Base-by-base conservation (phyloP, 1,284 basidiomycete species). In the Rhodofomes roseus region DNA sequence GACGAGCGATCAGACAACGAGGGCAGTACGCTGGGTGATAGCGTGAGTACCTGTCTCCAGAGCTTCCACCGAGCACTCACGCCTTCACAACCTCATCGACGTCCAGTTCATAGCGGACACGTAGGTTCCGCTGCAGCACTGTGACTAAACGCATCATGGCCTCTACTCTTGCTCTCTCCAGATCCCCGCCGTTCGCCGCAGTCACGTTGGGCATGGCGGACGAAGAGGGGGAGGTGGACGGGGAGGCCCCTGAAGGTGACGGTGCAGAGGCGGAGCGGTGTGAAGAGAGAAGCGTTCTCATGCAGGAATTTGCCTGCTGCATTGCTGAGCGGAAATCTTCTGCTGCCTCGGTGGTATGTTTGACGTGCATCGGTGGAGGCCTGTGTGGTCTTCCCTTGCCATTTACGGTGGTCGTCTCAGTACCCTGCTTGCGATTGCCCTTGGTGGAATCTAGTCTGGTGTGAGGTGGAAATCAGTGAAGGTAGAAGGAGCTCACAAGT, bases 71-170 rank as follows among this genome's bases (percentile, higher is more conserved):
- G 14, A 48, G 36, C 27, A 76, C 82, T 74, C 68, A 95, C 93
- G 83, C 83, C 68, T 86, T 81, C 20, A 95, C 76, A 20, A 95
- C 75, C 56, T 95, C 90, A 0, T 79, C 74, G 14, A 90, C 75
- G 57, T 86, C 84, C 23, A 95, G 67, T 65, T 93, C 90, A 67
- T 90, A 92, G 54, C 87, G 80, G 22, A 96, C 87, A 6, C 90
- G 85, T 31, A 93, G 74, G 65, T 87, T 89, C 27, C 86, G 81
- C 67, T 88, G 87, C n/a, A 97, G 75, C 48, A 91, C 80, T 29
- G 77, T 79, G 25, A 87, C 86, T 1, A 97, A 75, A 60, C 82
- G 83, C 4, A 81, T 80, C 83, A 95, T 86, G 8, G 79, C 70
- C 23, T 87, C 86, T 27, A 86, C 79, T 39, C 85, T 76, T 43